phyloP scores from a whole-genome alignment of 1,284 basidiomycete genomes.

The Cutaneotrichosporon mucoides region DNA sequence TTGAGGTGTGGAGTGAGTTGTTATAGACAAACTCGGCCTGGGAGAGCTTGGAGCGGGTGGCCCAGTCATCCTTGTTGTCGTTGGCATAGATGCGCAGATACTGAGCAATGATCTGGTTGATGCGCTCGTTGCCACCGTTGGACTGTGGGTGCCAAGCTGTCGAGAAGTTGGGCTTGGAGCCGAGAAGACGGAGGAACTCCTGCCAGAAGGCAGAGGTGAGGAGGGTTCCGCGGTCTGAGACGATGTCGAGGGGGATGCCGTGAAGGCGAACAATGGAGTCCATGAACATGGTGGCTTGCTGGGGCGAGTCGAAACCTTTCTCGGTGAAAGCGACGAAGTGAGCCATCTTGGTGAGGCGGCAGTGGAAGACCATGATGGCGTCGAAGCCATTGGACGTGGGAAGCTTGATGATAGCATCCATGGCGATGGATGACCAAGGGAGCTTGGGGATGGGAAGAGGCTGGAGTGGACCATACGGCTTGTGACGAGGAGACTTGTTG shows the following conservation, averaged over 20 bases:
- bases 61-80: constrained; percentile 53
- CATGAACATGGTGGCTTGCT: background rate
- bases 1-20: constrained; percentile 47
- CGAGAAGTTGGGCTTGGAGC: background rate
- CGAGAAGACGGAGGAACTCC: background rate
- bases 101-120: constrained; percentile 28
- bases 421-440: constrained; percentile 37
- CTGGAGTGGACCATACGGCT: constrained; percentile 44
- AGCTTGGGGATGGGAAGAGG: constrained; percentile 47
- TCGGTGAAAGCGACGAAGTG: constrained; percentile 44
- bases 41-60: background rate
- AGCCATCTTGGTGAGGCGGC: constrained; percentile 50
- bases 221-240: background rate
- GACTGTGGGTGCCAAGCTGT: constrained; percentile 34
- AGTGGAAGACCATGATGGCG: constrained; percentile 51
- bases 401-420: constrained; percentile 54
- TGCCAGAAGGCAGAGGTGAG: constrained; percentile 16
- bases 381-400: constrained; percentile 48
- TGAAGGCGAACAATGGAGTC: constrained; percentile 16
- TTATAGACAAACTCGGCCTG: constrained; percentile 53
- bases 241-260: background rate
- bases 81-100: constrained; percentile 33
- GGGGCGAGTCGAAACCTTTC: background rate
- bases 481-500: constrained; percentile 41
- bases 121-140: constrained; percentile 28